Conservation (phyloP, 805 yeast genomes). For the Hanseniaspora guilliermondii region DNA sequence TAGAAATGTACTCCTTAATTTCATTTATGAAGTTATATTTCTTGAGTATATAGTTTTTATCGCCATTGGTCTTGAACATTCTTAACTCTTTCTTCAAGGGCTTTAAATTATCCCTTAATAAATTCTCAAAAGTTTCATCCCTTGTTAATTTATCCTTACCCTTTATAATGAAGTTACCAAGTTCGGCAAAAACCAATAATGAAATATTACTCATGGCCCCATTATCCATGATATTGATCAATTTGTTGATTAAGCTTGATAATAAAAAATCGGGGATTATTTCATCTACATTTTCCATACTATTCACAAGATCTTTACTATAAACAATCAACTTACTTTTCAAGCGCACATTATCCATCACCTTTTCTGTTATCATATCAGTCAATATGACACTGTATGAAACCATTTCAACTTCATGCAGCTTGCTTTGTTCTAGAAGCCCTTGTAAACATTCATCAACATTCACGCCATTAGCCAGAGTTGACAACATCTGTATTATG, state of each 20-base stretch:
- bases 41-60: not conserved
- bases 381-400: conserved; percentile 21
- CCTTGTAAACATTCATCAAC: not conserved
- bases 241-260: not conserved
- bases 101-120: not conserved
- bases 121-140: not conserved
- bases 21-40: not conserved
- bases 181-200: conserved; percentile 16
- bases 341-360: conserved; percentile 6
- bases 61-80: not conserved
- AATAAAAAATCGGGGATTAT: not conserved
- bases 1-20: not conserved
- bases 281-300: not conserved
- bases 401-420: conserved; percentile 5
- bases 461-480: not conserved
- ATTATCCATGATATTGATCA: conserved; percentile 11
- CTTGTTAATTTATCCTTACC: not conserved
- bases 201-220: not conserved
- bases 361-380: conserved; percentile 18
- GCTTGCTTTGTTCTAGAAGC: conserved; percentile 6
- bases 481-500: conserved; percentile 19
- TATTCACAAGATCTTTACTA: not conserved
- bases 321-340: conserved; percentile 11
- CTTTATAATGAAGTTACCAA: conserved; percentile 8
- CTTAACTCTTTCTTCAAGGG: conserved; percentile 9